Evolutionary conservation across 495 filamentous ascomycete species (phyloP), one percentile per base, ranked within the genome.

Genomic region (Amniculicola lignicola): DNA sequence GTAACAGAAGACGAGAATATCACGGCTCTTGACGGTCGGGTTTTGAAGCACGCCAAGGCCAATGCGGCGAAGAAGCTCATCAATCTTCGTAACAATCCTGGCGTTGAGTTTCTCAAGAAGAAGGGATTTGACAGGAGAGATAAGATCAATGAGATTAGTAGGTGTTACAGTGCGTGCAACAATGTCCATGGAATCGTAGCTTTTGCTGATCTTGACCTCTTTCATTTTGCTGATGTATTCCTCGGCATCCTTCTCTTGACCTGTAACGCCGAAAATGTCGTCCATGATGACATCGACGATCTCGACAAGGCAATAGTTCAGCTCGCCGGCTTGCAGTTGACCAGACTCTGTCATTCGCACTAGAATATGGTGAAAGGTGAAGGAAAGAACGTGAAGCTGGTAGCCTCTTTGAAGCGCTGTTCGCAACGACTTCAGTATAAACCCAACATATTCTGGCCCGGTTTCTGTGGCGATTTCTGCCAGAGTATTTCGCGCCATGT

Each of bases 131-230:
- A 96, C 72, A 4, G 93, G 93, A 39, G 74, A 74, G 51, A 95
- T 75, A 18, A 98, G 79, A 23, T 83, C 79, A 3, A 81, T 79
- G n/a, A 98, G 79, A 46, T 83, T 80, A 28, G 69, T 74, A 28
- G 95, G 74, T 10, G 89, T 89, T 6, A 89, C 82, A 39, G 81
- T 86, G 67, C 83, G 85, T 19, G 93, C 86, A 48, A 97, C 77
- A 48, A 97, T 75, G 64, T 97, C 93, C 88, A 97, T 95, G 3
- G 94, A 95, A 62, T 97, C 93, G 61, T 86, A 94, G 65, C 90
- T 96, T 74, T 96, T 97, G 76, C 87, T 96, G 65, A 87, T 90
- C 74, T 96, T 96, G 16, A 97, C 86, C 73, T 99, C 93, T 71
- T 89, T 94, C 88, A 95, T 96, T 64, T 89, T 85, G 70, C 87